Evolutionary conservation across 108 stramenopile genomes (phyloP).

Genomic region (Discostella stelligeroides): DNA sequence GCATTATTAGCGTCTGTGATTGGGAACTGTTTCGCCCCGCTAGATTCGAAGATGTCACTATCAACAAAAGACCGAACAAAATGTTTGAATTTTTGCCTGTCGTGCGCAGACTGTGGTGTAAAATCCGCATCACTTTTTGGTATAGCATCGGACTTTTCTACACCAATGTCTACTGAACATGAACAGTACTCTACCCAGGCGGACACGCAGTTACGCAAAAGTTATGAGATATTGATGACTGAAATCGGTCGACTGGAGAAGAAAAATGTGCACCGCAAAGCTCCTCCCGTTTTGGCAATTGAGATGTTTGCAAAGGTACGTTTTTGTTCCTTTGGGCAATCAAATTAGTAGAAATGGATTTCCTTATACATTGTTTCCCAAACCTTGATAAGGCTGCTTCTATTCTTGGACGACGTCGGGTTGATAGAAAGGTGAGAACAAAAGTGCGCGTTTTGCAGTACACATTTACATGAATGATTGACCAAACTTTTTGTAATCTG

Average conservation of each 20-base stretch:
- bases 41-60: conserved; percentile 24
- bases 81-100: conserved; percentile 25
- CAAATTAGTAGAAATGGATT: neutral
- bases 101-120: conserved; percentile 29
- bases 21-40: conserved; percentile 35
- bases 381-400: conserved; percentile 19
- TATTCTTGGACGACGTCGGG: conserved; percentile 20
- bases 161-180: neutral
- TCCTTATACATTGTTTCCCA: neutral
- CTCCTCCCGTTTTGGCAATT: conserved; percentile 26
- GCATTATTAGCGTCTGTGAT: conserved; percentile 30
- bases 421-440: conserved; percentile 21
- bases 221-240: conserved; percentile 28
- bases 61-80: conserved; percentile 14
- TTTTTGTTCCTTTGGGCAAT: neutral
- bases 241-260: conserved; percentile 10
- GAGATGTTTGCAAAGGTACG: conserved; percentile 47
- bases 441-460: neutral
- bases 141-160: conserved; percentile 15
- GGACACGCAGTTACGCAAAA: conserved; percentile 27
- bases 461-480: neutral
- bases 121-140: conserved; percentile 39
- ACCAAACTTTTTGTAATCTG: conserved; percentile 3
- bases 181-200: conserved; percentile 18
- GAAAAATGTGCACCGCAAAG: conserved; percentile 5